These are phyloP conservation scores for Exserohilum rostratum DNA, from an alignment of 2,329 filamentous ascomycete species.

Conservation along the genomic window DNA sequence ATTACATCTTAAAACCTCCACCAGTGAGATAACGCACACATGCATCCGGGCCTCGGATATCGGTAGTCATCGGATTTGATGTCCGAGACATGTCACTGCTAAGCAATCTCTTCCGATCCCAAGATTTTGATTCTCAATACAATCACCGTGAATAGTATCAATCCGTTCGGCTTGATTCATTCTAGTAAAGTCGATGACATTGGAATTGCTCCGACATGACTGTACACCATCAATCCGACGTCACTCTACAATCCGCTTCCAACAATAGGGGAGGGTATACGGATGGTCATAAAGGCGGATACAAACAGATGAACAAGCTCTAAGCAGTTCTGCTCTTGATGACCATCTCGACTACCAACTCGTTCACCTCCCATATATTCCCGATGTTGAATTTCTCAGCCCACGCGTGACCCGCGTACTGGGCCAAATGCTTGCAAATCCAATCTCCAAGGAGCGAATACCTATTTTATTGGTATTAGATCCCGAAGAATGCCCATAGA, in stretches of 20 bases:
- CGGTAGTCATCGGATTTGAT: background rate
- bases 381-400: constrained; percentile 51
- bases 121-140: background rate
- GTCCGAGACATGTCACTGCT: background rate
- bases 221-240: background rate
- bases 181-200: background rate
- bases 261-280: background rate
- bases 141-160: background rate
- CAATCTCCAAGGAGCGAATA: constrained; percentile 3
- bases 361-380: constrained; percentile 45
- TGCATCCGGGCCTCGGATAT: background rate
- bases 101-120: background rate
- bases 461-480: background rate
- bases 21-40: background rate
- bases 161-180: no score
- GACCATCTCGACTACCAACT: constrained; percentile 55
- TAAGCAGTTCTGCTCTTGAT: constrained; percentile 56
- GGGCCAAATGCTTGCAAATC: constrained; percentile 55
- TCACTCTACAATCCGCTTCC: background rate
- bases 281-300: constrained; percentile 39
- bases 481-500: no score
- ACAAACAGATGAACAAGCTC: constrained; percentile 56
- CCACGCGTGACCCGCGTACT: constrained; percentile 52
- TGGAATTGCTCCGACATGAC: background rate
- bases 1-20: background rate